phyloP scores from a whole-genome alignment of 2,329 filamentous ascomycete genomes.

The Hirsutella rhossiliensis region DNA sequence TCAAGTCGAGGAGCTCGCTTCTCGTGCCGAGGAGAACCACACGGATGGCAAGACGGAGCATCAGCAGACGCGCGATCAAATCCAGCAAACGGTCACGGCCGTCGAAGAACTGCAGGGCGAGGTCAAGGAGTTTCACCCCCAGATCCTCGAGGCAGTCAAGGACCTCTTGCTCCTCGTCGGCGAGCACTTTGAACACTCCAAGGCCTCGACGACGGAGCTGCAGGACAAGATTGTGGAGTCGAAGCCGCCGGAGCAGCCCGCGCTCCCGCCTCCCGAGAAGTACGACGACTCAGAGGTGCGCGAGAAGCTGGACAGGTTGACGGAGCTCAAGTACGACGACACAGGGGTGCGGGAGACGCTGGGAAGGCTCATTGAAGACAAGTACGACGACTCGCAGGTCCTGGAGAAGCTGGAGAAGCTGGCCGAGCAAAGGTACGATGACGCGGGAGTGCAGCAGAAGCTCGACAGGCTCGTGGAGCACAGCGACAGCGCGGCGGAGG shows the following conservation, averaged over 20 bases:
- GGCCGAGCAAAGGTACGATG: constrained; percentile 46
- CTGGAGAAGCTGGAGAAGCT: constrained; percentile 17
- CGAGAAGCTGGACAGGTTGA: constrained; percentile 21
- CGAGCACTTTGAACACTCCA: constrained; percentile 81
- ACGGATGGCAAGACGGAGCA: constrained; percentile 67
- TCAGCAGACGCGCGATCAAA: constrained; percentile 67
- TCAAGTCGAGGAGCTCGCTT: constrained; percentile 67
- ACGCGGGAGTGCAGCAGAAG: constrained; percentile 22
- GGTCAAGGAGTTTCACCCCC: constrained; percentile 72
- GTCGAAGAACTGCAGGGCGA: constrained; percentile 70
- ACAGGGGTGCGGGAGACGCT: constrained; percentile 17
- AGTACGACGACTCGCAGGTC: constrained; percentile 16
- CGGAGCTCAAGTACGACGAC: constrained; percentile 43
- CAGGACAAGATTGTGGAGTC: constrained; percentile 50
- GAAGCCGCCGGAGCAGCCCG: constrained; percentile 45
- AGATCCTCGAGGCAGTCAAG: constrained; percentile 75
- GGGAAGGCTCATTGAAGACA: constrained; percentile 22
- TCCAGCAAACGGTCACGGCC: constrained; percentile 60
- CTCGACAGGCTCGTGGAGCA: constrained; percentile 45
- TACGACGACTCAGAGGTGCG: constrained; percentile 16
- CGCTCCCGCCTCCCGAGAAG: constrained; percentile 45
- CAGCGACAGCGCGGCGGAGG: constrained; percentile 53
- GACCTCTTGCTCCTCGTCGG: constrained; percentile 75
- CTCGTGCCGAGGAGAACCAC: constrained; percentile 64
- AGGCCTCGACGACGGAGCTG: constrained; percentile 45